Evolutionary conservation across 257 asterid species (phyloP).

Genomic region (Ophiorrhiza pumila): DNA sequence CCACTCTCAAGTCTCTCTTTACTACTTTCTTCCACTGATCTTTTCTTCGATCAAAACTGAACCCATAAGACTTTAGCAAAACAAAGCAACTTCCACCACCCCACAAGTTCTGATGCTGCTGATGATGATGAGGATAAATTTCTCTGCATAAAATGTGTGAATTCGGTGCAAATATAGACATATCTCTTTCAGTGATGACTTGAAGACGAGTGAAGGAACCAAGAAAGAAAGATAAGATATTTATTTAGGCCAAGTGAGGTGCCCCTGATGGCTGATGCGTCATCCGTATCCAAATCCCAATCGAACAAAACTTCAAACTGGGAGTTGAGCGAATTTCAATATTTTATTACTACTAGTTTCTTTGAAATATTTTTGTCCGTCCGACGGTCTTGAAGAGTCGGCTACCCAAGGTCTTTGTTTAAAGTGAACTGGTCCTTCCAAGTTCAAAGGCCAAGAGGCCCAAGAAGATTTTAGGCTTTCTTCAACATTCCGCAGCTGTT

Average conservation of each 20-base stretch:
- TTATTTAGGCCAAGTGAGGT: conserved; percentile 5
- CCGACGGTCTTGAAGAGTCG: too few relatives aligned
- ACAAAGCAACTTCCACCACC: conserved; percentile 29
- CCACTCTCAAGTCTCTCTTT: conserved; percentile 36
- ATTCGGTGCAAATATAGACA: conserved; percentile 67
- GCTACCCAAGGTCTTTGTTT: too few relatives aligned
- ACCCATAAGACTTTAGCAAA: conserved; percentile 37
- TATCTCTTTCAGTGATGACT: conserved; percentile 11
- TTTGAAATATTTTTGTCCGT: too few relatives aligned
- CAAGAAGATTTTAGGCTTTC: too few relatives aligned
- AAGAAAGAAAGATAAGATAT: conserved; percentile 22
- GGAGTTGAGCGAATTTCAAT: too few relatives aligned
- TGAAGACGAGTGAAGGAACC: neutral
- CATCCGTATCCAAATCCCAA: conserved; percentile 3
- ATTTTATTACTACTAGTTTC: too few relatives aligned
- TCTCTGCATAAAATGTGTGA: conserved; percentile 58
- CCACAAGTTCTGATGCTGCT: conserved; percentile 25
- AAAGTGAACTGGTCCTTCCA: too few relatives aligned
- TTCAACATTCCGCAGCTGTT: too few relatives aligned
- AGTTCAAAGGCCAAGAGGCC: too few relatives aligned
- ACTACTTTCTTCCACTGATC: conserved; percentile 27
- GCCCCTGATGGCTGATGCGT: neutral
- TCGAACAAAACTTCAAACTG: too few relatives aligned
- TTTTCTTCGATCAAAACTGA: conserved; percentile 36
- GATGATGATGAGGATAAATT: conserved; percentile 32